Evolutionary conservation across 768 basidiomycete species (phyloP), one percentile per base, ranked within the genome.

Genomic region (Kwoniella newhampshirensis): DNA sequence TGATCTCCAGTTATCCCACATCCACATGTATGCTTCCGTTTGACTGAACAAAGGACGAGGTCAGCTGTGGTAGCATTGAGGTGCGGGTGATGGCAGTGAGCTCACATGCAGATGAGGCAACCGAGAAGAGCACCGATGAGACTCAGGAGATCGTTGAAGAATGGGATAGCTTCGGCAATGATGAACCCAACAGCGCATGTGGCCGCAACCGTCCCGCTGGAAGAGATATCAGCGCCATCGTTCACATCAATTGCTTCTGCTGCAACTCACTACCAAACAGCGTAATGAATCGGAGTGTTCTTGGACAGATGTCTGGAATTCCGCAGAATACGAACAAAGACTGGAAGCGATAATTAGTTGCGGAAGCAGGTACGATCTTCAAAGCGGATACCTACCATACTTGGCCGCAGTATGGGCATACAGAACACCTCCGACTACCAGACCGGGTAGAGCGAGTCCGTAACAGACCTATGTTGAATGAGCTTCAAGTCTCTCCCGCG

Each of bases 151-250:
- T 64, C 59, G 32, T 56, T 59, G 50, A 71, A 71, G 55, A 71
- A 68, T 21, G 73, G 73, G 32, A 75, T 70, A 20, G 73, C 70
- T 28, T 63, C 64, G 35, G 69, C 63, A 50, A 67, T 66, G 59
- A 67, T 63, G 51, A 63, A 70, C 11, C 65, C 58, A 26, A 72
- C 59, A 25, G 59, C 44, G 46, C 62, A 65, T 37, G 64, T 68
- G 47, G 62, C 50, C 18, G 54, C 30, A n/a, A 68, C 65, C 40
- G 63, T 61, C 5, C 35, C 58, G 42, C 65, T 68, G 49, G 30
- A 21, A 35, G 26, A 54, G n/a, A n/a, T 13, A 32, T 41, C 18
- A 53, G 21, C 6, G 47, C 25, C n/a, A n/a, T n/a, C n/a, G n/a
- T n/a, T n/a, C n/a, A 2, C 13, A 37, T 23, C 6, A 13, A 20